Percentiles rank a stretch among this genome's conserved stretches.
Evolutionary conservation across 2,329 filamentous ascomycete species (phyloP).

Genomic region (Trichoderma sp.): DNA sequence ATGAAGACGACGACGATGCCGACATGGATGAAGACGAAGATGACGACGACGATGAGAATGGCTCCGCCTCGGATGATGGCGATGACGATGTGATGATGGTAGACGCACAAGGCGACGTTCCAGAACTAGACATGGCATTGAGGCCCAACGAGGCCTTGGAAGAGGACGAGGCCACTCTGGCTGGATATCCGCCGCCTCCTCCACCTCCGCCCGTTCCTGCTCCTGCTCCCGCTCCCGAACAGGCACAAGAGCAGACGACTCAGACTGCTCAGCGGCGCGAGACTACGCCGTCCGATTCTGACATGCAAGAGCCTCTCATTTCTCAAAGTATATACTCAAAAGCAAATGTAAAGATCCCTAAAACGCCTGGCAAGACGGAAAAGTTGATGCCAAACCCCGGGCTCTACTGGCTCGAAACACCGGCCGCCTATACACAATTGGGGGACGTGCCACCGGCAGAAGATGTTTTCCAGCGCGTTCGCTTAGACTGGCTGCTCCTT

Average conservation of each 20-base stretch:
- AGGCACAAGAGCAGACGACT: not conserved
- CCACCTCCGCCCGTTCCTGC: slow-evolving; percentile 57
- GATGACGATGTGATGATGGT: slow-evolving; percentile 59
- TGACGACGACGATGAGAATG: slow-evolving; percentile 52
- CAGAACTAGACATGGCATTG: slow-evolving; percentile 50
- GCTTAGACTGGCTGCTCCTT: slow-evolving; percentile 89
- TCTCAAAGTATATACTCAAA: slow-evolving; percentile 60
- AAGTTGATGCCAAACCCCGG: slow-evolving; percentile 60
- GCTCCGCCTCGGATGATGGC: slow-evolving; percentile 41
- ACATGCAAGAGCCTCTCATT: slow-evolving; percentile 63
- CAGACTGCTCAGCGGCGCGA: slow-evolving; percentile 50
- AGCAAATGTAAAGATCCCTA: slow-evolving; percentile 70
- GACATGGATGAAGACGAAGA: slow-evolving; percentile 37
- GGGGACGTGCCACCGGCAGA: slow-evolving; percentile 69
- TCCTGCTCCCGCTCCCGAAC: not conserved
- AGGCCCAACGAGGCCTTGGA: slow-evolving; percentile 62
- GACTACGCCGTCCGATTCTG: slow-evolving; percentile 68
- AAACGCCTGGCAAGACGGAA: slow-evolving; percentile 64
- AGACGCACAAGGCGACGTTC: slow-evolving; percentile 44
- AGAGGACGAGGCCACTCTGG: slow-evolving; percentile 72
- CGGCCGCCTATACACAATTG: slow-evolving; percentile 62
- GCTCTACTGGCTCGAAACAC: slow-evolving; percentile 82
- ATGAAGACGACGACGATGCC: slow-evolving; percentile 28
- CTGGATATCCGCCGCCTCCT: slow-evolving; percentile 65
- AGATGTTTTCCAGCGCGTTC: slow-evolving; percentile 82